Evolutionary conservation across 2,329 filamentous ascomycete genomes (phyloP).

Genomic region (Corynespora cassiicola): DNA sequence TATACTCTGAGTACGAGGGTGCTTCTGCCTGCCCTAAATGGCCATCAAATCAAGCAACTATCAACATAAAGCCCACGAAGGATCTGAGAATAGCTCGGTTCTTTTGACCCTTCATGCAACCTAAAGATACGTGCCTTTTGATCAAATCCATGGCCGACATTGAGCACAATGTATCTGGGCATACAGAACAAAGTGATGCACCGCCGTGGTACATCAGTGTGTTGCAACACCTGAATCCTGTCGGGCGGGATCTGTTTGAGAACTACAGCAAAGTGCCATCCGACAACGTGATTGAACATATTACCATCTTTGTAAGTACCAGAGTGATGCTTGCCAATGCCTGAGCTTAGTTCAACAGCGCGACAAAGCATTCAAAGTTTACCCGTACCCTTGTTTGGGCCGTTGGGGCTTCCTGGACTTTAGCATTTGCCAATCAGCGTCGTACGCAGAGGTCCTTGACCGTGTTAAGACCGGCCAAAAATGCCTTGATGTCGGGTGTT

Average conservation of each 20-base stretch:
- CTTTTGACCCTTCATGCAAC: no score
- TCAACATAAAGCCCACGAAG: no score
- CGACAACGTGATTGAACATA: constrained; percentile 43
- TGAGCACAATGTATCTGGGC: no score
- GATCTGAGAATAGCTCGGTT: no score
- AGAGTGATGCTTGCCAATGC: not conserved
- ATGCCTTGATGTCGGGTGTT: constrained; percentile 51
- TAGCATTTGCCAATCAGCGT: constrained; percentile 27
- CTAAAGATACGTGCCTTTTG: no score
- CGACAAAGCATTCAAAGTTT: constrained; percentile 39
- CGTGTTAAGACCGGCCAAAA: constrained; percentile 43
- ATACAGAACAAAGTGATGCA: no score
- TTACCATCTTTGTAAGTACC: constrained; percentile 39
- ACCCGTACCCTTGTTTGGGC: constrained; percentile 46
- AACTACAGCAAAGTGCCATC: constrained; percentile 46
- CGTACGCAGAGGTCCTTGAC: constrained; percentile 40
- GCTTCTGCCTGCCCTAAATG: no score
- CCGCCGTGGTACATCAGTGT: constrained; percentile 43
- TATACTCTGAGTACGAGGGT: no score
- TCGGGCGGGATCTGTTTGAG: constrained; percentile 44
- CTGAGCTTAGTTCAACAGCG: constrained; percentile 19
- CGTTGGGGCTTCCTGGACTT: constrained; percentile 45
- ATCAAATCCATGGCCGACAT: no score
- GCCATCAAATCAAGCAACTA: no score
- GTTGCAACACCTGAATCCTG: constrained; percentile 32